These are phyloP conservation scores for Aspergillus fructus DNA, from an alignment of 2,329 filamentous ascomycete genomes.

Conservation along the genomic window DNA sequence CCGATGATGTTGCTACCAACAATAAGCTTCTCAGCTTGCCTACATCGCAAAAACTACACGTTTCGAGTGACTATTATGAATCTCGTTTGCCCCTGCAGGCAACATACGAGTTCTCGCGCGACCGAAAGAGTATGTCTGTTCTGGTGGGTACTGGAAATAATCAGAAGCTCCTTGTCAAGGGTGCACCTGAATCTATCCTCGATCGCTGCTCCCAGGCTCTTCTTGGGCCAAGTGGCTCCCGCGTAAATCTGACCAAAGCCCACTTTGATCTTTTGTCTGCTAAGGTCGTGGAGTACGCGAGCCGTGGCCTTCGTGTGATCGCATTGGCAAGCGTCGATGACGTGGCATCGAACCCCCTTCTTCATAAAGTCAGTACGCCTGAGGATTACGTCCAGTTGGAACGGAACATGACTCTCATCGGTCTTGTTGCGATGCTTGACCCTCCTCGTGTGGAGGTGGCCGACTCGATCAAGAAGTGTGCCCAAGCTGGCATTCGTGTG, in stretches of 20 bases:
- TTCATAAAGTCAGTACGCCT: conserved; percentile 75
- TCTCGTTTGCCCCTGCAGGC: conserved; percentile 70
- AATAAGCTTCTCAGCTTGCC: conserved; percentile 48
- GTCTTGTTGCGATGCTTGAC: conserved; percentile 94
- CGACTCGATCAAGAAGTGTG: conserved; percentile 82
- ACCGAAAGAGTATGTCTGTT: conserved; percentile 99
- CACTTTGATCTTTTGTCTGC: conserved; percentile 69
- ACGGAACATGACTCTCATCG: conserved; percentile 90
- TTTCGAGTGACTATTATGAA: conserved; percentile 83
- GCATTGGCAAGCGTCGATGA: conserved; percentile 84
- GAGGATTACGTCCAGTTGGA: conserved; percentile 83
- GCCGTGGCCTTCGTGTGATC: conserved; percentile 89
- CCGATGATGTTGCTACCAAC: conserved; percentile 65
- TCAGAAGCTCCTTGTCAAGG: conserved; percentile 89
- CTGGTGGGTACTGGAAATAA: conserved; percentile 69
- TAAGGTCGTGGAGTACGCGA: conserved; percentile 87
- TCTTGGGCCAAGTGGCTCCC: conserved; percentile 74
- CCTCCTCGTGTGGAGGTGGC: conserved; percentile 91
- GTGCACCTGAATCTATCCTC: conserved; percentile 89
- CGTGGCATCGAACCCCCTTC: conserved; percentile 66
- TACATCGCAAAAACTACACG: conserved; percentile 67
- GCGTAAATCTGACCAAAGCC: conserved; percentile 68
- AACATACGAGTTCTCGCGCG: conserved; percentile 94
- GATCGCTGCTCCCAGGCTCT: conserved; percentile 85
- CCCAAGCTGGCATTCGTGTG: conserved; percentile 89